Percentiles rank a stretch among this genome's conserved stretches.
Evolutionary conservation across 2,329 filamentous ascomycete species (phyloP).

Genomic region (Trichoderma hamatum): DNA sequence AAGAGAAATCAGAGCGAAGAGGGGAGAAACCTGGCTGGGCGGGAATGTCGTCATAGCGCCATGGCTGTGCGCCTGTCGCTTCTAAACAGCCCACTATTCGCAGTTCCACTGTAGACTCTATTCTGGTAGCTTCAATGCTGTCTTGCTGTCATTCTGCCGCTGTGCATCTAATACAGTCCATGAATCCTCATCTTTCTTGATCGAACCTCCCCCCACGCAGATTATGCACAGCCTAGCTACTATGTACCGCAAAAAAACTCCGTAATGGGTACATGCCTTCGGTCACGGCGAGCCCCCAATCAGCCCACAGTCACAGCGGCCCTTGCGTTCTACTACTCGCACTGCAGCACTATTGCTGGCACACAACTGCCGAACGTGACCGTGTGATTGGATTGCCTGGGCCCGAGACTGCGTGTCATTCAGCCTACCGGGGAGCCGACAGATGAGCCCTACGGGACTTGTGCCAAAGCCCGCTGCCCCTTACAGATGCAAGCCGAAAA

Average conservation of each 20-base stretch:
- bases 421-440: constrained; percentile 5
- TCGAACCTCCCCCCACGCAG: not conserved
- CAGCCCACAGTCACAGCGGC: not conserved
- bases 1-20: not conserved
- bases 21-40: constrained; percentile 3
- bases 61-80: not conserved
- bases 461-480: not conserved
- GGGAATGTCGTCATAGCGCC: constrained; percentile 23
- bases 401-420: not conserved
- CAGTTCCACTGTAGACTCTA: not conserved
- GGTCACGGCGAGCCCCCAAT: not conserved
- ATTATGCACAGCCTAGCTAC: not conserved
- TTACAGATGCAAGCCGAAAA: constrained; percentile 4
- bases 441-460: not conserved
- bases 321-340: not conserved
- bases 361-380: not conserved
- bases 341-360: not conserved
- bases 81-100: constrained; percentile 11
- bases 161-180: not conserved
- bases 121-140: not conserved
- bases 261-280: not conserved
- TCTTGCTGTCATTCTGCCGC: not conserved
- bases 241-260: not conserved
- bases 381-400: not conserved
- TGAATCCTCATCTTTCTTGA: not conserved